phyloP scores from a whole-genome alignment of 805 yeast species.

The Maudiozyma serrabonitensis region DNA sequence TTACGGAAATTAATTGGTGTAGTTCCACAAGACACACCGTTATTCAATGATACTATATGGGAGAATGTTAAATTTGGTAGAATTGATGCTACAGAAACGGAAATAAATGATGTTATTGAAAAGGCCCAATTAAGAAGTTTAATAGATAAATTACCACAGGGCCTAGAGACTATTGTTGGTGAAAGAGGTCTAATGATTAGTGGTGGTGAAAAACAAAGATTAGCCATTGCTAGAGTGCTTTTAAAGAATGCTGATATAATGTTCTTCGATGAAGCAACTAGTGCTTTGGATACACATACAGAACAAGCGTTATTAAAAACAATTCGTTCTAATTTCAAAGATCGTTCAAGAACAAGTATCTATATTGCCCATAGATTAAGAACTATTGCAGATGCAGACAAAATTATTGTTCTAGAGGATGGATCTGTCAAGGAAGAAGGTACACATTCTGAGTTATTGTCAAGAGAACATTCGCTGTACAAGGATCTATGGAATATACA shows the following conservation, averaged over 20 bases:
- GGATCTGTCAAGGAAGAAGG: conserved; percentile 88
- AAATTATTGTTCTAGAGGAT: conserved; percentile 73
- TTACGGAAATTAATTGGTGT: conserved; percentile 73
- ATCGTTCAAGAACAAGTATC: conserved; percentile 58
- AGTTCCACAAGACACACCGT: conserved; percentile 96
- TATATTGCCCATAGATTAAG: conserved; percentile 90
- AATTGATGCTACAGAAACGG: conserved; percentile 60
- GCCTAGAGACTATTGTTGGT: conserved; percentile 80
- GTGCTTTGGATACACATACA: conserved; percentile 93
- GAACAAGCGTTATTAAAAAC: conserved; percentile 77
- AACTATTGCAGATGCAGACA: conserved; percentile 90
- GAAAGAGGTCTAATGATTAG: conserved; percentile 98
- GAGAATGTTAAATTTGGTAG: conserved; percentile 86
- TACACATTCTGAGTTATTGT: conserved; percentile 55
- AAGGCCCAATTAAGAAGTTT: conserved; percentile 62
- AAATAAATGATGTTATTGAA: conserved; percentile 52
- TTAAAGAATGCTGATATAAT: conserved; percentile 81
- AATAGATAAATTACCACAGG: conserved; percentile 68
- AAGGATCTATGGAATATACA: conserved; percentile 85
- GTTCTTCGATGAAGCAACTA: conserved; percentile 94
- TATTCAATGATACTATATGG: conserved; percentile 80
- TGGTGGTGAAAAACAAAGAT: conserved; percentile 96
- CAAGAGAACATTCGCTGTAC: conserved; percentile 51
- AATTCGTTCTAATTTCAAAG: conserved; percentile 54
- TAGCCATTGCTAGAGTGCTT: conserved; percentile 87